Percentiles rank a stretch among this genome's conserved stretches.
Conservation (phyloP, 441 rosid species). For the Populus hybrid region DNA sequence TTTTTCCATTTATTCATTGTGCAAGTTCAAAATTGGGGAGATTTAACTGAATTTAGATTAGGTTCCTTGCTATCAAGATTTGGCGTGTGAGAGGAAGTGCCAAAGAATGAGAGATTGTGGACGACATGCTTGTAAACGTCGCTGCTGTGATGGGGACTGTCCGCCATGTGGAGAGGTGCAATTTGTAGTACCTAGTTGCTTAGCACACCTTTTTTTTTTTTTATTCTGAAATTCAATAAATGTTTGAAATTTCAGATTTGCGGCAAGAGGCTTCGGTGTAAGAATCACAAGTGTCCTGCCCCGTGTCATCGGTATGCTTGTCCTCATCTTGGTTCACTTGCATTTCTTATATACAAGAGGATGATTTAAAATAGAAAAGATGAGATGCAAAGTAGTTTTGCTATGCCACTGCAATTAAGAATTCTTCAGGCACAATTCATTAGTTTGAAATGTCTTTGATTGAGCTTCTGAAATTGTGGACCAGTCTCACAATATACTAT, state of each 20-base stretch:
- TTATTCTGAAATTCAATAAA: slow-evolving; percentile 8
- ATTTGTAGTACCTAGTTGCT: slow-evolving; percentile 7
- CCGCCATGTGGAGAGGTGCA: slow-evolving; percentile 85
- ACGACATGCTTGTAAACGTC: slow-evolving; percentile 87
- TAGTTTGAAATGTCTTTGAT: background rate
- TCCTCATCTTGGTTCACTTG: slow-evolving; percentile 15
- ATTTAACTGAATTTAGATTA: slow-evolving; percentile 61
- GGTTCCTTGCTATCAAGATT: slow-evolving; percentile 98
- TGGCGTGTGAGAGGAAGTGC: slow-evolving; percentile 86
- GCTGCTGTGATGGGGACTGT: slow-evolving; percentile 95
- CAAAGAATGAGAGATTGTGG: slow-evolving; percentile 78
- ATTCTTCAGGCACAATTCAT: background rate
- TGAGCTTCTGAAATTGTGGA: background rate
- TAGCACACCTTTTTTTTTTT: background rate
- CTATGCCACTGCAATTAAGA: background rate
- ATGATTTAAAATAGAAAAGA: slow-evolving; percentile 1
- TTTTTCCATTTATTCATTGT: too few relatives aligned
- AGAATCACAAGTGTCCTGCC: slow-evolving; percentile 84
- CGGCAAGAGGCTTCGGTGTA: slow-evolving; percentile 76
- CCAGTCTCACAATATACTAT: background rate
- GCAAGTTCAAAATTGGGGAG: slow-evolving; percentile 9
- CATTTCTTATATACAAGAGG: background rate
- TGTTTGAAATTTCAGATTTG: slow-evolving; percentile 52
- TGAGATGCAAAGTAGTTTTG: background rate
- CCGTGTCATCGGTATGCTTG: slow-evolving; percentile 81